Base-by-base conservation (phyloP, 768 basidiomycete species). In the Boletus rex-veris region DNA sequence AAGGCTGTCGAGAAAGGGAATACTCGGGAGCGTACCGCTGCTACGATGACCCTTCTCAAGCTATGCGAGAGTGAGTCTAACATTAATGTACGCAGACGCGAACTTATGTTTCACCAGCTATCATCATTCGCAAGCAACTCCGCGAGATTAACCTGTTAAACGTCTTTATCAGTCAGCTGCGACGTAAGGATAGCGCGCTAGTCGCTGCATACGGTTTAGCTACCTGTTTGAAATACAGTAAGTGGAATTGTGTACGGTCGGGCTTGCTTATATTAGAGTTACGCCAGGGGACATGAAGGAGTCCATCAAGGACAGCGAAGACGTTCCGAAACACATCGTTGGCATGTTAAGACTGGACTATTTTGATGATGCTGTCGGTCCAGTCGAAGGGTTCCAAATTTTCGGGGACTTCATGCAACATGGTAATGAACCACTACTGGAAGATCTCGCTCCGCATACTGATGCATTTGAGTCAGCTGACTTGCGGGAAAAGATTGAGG, bases 291-390 rank as follows among this genome's bases (percentile, higher is more conserved):
- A 58, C 21, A 64, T 65, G 59, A 40, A 49, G 15, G 46, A 52
- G 14, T 24, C 28, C 7, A 26, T 65, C n/a, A 53, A 40, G 44
- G n/a, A 43, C 7, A 52, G 54, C 9, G 39, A 53, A 5, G 35
- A 33, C 18, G 47, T 62, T 37, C 53, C 62, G 11, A 53, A 57
- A 44, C 36, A 58, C 5, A 64, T 65, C 2, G 60, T 65, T 12
- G 50, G 48, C n/a, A 65, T 65, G 64, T 43, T 64, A n/a, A 56
- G 55, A 30, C 37, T 55, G 15, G 59, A 65, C 47, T 67, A 54
- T 43, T 67, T 65, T 18, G 62, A 65, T 10, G 65, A 65, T 31
- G 62, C 65, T 12, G 50, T 67, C 0, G 65, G 64, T 11, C 45
- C 5, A 21, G 47, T 64, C 1, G 65, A 65, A 44, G 64, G 64